phyloP scores from a whole-genome alignment of 1,284 basidiomycete genomes.

The Boletus semigastroideus region DNA sequence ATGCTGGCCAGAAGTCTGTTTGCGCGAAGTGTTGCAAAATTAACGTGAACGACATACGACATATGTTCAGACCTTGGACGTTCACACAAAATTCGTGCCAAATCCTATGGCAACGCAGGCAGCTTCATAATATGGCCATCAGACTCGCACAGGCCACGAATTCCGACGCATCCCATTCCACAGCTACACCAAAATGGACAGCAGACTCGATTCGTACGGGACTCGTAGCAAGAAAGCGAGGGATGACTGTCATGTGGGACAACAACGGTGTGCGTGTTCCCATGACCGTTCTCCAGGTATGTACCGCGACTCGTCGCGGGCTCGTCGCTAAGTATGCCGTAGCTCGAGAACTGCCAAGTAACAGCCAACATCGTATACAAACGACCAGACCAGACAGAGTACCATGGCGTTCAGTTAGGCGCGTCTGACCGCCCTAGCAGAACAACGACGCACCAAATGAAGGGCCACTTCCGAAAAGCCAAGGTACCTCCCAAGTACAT shows the following conservation, averaged over 20 bases:
- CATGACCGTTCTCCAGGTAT: conserved; percentile 92
- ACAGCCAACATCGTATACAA: conserved; percentile 71
- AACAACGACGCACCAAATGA: conserved; percentile 71
- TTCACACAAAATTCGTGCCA: conserved; percentile 37
- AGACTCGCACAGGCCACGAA: conserved; percentile 36
- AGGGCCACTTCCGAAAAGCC: conserved; percentile 86
- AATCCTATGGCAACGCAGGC: conserved; percentile 37
- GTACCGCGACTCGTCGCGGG: conserved; percentile 21
- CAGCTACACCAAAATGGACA: conserved; percentile 66
- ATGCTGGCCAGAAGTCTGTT: no score
- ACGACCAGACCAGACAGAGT: conserved; percentile 65
- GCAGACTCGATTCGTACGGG: conserved; percentile 89
- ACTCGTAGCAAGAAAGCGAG: conserved; percentile 93
- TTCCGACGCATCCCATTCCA: conserved; percentile 25
- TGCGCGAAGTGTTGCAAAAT: conserved; percentile 4
- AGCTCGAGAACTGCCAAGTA: conserved; percentile 86
- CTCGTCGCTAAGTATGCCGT: conserved; percentile 13
- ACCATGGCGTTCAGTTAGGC: conserved; percentile 86
- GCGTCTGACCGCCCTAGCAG: conserved; percentile 69
- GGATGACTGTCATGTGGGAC: conserved; percentile 95
- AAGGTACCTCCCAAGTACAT: conserved; percentile 84
- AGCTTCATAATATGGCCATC: conserved; percentile 39
- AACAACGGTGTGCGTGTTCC: conserved; percentile 85
- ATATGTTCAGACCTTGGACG: conserved; percentile 56
- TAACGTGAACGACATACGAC: conserved; percentile 34